phyloP scores from a whole-genome alignment of 139 green algal species.

The Desmodesmus armatus region DNA sequence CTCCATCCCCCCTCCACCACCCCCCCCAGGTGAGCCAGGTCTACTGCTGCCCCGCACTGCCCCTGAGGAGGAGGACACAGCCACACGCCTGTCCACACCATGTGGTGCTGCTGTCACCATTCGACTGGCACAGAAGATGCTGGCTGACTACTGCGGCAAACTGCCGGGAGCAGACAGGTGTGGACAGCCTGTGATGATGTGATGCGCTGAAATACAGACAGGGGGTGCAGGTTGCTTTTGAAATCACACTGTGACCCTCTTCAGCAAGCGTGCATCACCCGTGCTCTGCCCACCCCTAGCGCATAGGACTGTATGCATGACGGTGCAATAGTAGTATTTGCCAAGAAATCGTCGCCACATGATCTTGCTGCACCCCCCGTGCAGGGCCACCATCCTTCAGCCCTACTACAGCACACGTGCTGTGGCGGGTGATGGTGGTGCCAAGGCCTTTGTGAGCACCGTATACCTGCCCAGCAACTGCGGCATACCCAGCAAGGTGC shows the following conservation, averaged over 20 bases:
- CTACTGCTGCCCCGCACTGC: not conserved
- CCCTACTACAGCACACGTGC: slow-evolving; percentile 38
- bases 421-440: not conserved
- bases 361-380: too few species aligned
- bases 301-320: too few species aligned
- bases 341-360: too few species aligned
- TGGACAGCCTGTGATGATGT: too few species aligned
- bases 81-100: not conserved
- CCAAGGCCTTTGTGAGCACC: too few species aligned
- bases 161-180: slow-evolving; percentile 41
- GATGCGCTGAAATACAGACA: too few species aligned
- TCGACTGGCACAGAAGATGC: slow-evolving; percentile 32
- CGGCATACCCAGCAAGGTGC: not conserved
- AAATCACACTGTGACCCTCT: too few species aligned
- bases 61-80: not conserved
- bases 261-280: too few species aligned
- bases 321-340: too few species aligned
- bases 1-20: too few species aligned
- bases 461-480: slow-evolving; percentile 31
- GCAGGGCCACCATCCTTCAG: slow-evolving; percentile 24
- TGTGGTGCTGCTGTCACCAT: slow-evolving; percentile 13
- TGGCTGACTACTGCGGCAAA: slow-evolving; percentile 34
- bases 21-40: not conserved
- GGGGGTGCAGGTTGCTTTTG: too few species aligned
- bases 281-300: too few species aligned